phyloP scores from a whole-genome alignment of 2,329 filamentous ascomycete species.

The Pseudonectria buxi region DNA sequence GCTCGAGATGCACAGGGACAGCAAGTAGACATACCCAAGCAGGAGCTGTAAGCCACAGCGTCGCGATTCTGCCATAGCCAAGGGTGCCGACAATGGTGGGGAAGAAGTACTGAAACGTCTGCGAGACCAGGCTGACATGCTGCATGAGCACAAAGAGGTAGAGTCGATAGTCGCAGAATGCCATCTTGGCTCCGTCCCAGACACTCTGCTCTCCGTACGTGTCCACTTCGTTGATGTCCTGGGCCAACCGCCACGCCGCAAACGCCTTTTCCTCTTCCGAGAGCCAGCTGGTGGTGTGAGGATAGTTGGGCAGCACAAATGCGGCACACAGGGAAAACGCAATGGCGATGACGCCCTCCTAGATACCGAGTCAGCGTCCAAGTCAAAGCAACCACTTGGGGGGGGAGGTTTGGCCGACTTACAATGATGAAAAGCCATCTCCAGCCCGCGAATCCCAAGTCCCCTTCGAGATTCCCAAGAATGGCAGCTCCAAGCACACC shows the following conservation, averaged over 20 bases:
- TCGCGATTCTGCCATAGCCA: constrained; percentile 47
- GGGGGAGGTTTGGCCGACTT: no score
- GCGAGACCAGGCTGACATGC: constrained; percentile 43
- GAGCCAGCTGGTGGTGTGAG: constrained; percentile 46
- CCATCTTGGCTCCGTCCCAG: constrained; percentile 40
- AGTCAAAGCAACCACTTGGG: no score
- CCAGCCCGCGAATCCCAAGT: constrained; percentile 52
- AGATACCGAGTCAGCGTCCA: no score
- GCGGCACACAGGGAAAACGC: constrained; percentile 26
- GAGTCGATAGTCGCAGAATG: constrained; percentile 41
- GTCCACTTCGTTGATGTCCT: constrained; percentile 42
- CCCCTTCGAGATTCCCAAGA: constrained; percentile 36
- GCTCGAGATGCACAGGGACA: no score
- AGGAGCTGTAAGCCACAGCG: constrained; percentile 50
- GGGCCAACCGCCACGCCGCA: constrained; percentile 44
- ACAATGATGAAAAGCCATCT: constrained; percentile 60
- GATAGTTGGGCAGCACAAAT: constrained; percentile 45
- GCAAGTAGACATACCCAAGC: constrained; percentile 44
- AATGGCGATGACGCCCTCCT: constrained; percentile 36
- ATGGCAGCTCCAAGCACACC: constrained; percentile 45
- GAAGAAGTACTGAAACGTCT: constrained; percentile 60
- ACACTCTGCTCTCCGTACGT: constrained; percentile 29
- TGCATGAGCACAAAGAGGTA: constrained; percentile 50
- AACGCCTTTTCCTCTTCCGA: constrained; percentile 43
- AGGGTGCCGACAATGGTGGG: constrained; percentile 57